Evolutionary conservation across 2,329 filamentous ascomycete genomes (phyloP), one percentile per base, ranked within the genome.

Genomic region (Pseudopyricularia cyperi): DNA sequence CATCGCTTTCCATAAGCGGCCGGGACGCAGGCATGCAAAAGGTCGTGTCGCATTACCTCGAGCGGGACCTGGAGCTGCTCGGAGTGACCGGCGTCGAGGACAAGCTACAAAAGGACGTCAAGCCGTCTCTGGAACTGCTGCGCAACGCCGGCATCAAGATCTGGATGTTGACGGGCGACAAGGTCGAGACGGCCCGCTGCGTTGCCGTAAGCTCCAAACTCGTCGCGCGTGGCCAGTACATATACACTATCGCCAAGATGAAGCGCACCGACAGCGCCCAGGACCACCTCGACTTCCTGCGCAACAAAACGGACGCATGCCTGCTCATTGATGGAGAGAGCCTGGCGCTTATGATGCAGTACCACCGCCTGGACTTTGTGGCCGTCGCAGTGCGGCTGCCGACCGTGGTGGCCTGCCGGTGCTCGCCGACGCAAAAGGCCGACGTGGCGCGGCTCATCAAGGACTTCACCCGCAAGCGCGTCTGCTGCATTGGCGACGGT

Each of bases 121-220:
- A 97, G 66, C 87, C 91, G 1, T 95, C 89, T 0, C 75, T 98
- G 6, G 94, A 98, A 66, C 79, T 98, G 5, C 78, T 98, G 51
- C 87, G 93, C 58, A 98, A 98, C 61, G 93, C 93, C 0, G 93
- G 93, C 26, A 93, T 98, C 69, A 97, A 97, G 67, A 97, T 98
- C 50, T 98, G 93, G 93, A 98, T 98, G 93, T 74, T 98, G 64
- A 98, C 93, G 0, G 93, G 93, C 47, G 93, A 98, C 74, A 98
- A 98, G 68, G 88, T 98, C 3, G 93, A 98, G 69, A 98, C 93
- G 14, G 93, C 93, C 15, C 83, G 93, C 34, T 98, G 93, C 67
- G 91, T 98, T 12, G 94, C 93, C 2, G 86, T 98, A 44, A 94
- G 87, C 62, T 90, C 91, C 30, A 96, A 96, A 66, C 77, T 98